phyloP scores from a whole-genome alignment of 2,329 filamentous ascomycete species.

The Aspergillus intermedius region DNA sequence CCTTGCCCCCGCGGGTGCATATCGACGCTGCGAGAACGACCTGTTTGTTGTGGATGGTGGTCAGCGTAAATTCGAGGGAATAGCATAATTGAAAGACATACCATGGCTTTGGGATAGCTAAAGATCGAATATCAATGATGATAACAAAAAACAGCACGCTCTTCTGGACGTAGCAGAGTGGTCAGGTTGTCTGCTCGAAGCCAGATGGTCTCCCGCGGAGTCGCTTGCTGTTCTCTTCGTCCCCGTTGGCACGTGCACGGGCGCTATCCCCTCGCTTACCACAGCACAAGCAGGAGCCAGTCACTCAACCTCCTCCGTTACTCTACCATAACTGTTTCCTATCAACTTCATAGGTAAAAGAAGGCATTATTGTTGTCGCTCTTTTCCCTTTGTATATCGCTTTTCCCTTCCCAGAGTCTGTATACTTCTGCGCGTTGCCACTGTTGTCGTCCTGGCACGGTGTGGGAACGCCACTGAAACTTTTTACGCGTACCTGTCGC shows the following conservation, averaged over 20 bases:
- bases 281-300: slow-evolving; percentile 16
- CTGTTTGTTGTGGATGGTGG: slow-evolving; percentile 43
- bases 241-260: slow-evolving; percentile 27
- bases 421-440: neutral
- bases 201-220: slow-evolving; percentile 15
- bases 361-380: neutral
- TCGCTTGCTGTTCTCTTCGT: slow-evolving; percentile 37
- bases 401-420: slow-evolving; percentile 3
- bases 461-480: slow-evolving; percentile 14
- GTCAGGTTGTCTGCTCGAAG: slow-evolving; percentile 9
- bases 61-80: slow-evolving; percentile 8
- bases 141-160: slow-evolving; percentile 1
- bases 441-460: neutral
- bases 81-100: slow-evolving; percentile 8
- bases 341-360: neutral
- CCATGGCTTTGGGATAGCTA: slow-evolving; percentile 19
- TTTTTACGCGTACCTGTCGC: slow-evolving; percentile 10
- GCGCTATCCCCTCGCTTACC: slow-evolving; percentile 34
- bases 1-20: slow-evolving; percentile 96
- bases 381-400: neutral
- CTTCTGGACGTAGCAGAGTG: slow-evolving; percentile 1
- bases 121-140: neutral
- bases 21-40: slow-evolving; percentile 98
- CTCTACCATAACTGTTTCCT: slow-evolving; percentile 6
- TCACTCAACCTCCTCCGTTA: slow-evolving; percentile 1